Percentiles rank a stretch among this genome's conserved stretches.
phyloP scores from a whole-genome alignment of 129 eudicot genomes.

The Helianthus tuberosus region DNA sequence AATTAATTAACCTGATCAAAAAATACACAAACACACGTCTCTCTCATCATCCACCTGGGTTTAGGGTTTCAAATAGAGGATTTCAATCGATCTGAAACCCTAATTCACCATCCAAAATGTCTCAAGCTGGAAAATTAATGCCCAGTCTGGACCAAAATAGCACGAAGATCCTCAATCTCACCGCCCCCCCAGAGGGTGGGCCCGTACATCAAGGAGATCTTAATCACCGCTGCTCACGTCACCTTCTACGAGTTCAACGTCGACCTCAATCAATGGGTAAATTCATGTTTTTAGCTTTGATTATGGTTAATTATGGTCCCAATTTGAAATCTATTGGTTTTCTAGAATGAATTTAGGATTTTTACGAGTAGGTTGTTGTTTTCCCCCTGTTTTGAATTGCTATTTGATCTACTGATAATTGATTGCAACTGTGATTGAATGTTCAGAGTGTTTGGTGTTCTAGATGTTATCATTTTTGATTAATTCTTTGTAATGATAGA shows the following conservation, averaged over 20 bases:
- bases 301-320: no score
- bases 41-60: conserved; percentile 10
- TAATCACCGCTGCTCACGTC: conserved; percentile 85
- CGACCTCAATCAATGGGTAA: conserved; percentile 62
- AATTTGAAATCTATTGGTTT: no score
- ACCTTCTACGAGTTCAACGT: conserved; percentile 78
- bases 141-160: conserved; percentile 74
- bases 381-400: no score
- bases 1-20: neutral
- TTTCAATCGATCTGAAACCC: conserved; percentile 12
- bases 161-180: conserved; percentile 66
- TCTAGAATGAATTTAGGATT: no score
- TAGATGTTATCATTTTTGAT: no score
- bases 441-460: no score
- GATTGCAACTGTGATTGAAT: no score
- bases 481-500: no score
- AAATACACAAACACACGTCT: neutral
- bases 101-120: conserved; percentile 35
- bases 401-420: no score
- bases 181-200: conserved; percentile 70
- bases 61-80: conserved; percentile 31
- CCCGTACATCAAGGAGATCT: conserved; percentile 73
- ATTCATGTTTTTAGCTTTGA: neutral
- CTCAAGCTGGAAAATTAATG: conserved; percentile 69
- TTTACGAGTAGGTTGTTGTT: no score